phyloP scores from a whole-genome alignment of 2,329 filamentous ascomycete species.

The Talaromyces pinophilus region DNA sequence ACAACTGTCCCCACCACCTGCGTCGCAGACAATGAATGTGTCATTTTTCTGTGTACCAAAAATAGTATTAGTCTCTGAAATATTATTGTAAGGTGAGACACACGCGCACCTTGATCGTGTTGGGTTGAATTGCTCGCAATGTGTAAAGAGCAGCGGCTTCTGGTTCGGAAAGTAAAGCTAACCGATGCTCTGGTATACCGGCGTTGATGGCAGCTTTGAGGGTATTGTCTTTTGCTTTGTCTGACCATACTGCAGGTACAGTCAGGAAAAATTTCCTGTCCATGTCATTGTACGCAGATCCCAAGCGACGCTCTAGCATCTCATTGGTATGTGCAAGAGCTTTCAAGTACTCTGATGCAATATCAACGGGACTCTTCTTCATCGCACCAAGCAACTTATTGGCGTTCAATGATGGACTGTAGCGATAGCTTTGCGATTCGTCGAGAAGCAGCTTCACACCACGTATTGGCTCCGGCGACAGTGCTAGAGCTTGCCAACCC shows the following conservation, averaged over 20 bases:
- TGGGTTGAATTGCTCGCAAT: conserved; percentile 31
- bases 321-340: neutral
- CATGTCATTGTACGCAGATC: conserved; percentile 22
- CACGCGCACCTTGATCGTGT: conserved; percentile 26
- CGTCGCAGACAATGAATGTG: conserved; percentile 40
- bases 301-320: conserved; percentile 18
- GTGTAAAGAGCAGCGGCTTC: conserved; percentile 39
- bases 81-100: too few relatives aligned
- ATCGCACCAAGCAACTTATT: neutral
- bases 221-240: conserved; percentile 36
- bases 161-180: conserved; percentile 30
- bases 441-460: conserved; percentile 29
- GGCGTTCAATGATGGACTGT: neutral
- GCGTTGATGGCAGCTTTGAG: conserved; percentile 27
- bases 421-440: neutral
- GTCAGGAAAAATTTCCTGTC: conserved; percentile 32
- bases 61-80: too few relatives aligned
- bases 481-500: conserved; percentile 28
- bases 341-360: neutral
- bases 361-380: neutral
- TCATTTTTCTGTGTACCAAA: conserved; percentile 26
- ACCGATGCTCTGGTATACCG: conserved; percentile 17
- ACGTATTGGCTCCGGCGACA: conserved; percentile 29
- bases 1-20: conserved; percentile 42
- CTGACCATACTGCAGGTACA: conserved; percentile 39